Base-by-base conservation (phyloP, 1,139 yeast genomes). In the Candida tropicalis region DNA sequence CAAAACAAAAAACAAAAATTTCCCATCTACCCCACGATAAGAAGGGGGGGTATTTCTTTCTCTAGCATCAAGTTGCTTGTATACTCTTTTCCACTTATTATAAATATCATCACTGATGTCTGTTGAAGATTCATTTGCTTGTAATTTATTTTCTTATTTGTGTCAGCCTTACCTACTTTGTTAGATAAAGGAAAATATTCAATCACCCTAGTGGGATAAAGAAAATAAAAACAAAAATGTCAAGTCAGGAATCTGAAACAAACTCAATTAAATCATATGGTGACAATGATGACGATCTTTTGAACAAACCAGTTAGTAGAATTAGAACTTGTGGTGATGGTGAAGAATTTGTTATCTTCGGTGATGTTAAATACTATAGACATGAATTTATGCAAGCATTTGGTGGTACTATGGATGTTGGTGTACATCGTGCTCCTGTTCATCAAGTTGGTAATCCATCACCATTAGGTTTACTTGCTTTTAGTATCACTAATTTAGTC, bases 381-480 rank as follows among this genome's bases (percentile, higher is more conserved):
- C 63, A 62, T 42, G 77, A 73, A 49, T 66, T 73, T 51, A 59
- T 65, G 66, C 49, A 53, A 28, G 78, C 77, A 5, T 58, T 64
- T 41, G 68, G 67, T 11, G 42, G 38, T 18, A 27, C 36, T 4
- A 24, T 42, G 10, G 23, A 29, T 28, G 41, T 38, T n/a, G 72
- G 50, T 7, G 51, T 56, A 15, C 49, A 68, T 2, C 69, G 71
- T 5, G 57, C 54, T 39, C 65, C 70, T 13, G 49, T 44, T 18
- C 53, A 62, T 41, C 47, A 62, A 40, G 56, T 70, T 39, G 83
- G 74, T 31, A 79, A 81, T 51, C 82, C 86, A 0, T 77, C 80
- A 13, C 82, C 85, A 4, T 61, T 79, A 47, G 84, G 84, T 2
- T 65, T 79, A 42, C 65, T 73, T 28, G 78, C 78, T 2, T 80